Evolutionary conservation across 176 grass and related monocot species (phyloP).

Genomic region (Tillandsia leiboldiana): DNA sequence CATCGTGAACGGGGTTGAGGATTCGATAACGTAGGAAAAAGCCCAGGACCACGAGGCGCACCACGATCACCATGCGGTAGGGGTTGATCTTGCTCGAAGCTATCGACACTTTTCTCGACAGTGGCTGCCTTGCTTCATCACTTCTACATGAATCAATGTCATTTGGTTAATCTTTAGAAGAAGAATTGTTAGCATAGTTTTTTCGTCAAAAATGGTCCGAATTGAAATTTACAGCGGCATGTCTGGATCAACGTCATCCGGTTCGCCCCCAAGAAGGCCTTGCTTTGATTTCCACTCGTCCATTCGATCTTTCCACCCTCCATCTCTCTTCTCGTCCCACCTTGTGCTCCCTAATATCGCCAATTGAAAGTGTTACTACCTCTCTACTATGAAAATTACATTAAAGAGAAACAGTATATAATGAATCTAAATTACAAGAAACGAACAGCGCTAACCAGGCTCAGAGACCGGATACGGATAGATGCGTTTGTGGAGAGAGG

Average conservation of each 20-base stretch:
- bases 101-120: constrained; percentile 92
- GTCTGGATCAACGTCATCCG: constrained; percentile 79
- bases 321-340: constrained; percentile 79
- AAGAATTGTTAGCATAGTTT: no score
- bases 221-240: constrained; percentile 50
- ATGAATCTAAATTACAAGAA: constrained; percentile 1
- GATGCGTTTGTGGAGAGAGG: constrained; percentile 88
- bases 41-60: constrained; percentile 67
- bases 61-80: constrained; percentile 80
- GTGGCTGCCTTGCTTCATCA: constrained; percentile 86
- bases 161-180: background rate
- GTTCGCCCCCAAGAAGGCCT: constrained; percentile 42
- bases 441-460: constrained; percentile 36
- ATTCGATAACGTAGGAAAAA: constrained; percentile 87
- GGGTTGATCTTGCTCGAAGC: constrained; percentile 97
- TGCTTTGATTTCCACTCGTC: constrained; percentile 99
- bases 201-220: no score
- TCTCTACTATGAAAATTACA: background rate
- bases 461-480: constrained; percentile 89
- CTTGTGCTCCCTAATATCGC: constrained; percentile 52
- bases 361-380: background rate
- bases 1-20: constrained; percentile 68
- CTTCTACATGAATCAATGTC: constrained; percentile 33
- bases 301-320: constrained; percentile 96
- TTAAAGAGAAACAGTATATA: background rate